Evolutionary conservation across 306 rosid species (phyloP).

Genomic region (Spatholobus suberectus): DNA sequence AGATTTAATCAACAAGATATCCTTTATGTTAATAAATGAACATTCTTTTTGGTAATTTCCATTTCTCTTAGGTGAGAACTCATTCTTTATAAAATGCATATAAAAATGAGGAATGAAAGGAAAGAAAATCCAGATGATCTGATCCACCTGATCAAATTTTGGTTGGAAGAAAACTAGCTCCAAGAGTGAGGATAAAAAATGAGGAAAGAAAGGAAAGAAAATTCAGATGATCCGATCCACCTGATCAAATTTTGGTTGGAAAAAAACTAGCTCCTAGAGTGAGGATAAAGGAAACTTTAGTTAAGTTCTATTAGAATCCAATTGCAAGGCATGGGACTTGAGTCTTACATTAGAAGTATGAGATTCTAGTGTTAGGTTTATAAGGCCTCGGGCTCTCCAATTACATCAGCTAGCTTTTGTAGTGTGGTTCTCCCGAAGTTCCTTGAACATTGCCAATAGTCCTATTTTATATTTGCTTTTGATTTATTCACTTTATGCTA

Average conservation of each 20-base stretch:
- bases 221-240: not conserved
- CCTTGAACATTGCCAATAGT: no score
- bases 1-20: conserved; percentile 80
- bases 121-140: not conserved
- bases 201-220: conserved; percentile 10
- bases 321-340: no score
- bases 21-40: conserved; percentile 53
- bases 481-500: not conserved
- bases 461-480: no score
- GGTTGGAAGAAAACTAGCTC: no score
- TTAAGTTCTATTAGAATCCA: no score
- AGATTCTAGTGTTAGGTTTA: no score
- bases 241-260: not conserved
- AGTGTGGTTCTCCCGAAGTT: no score
- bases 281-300: not conserved
- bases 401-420: no score
- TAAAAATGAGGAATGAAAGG: conserved; percentile 14
- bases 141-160: not conserved
- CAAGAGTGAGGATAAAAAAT: no score
- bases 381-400: no score
- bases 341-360: no score
- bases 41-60: not conserved
- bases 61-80: not conserved
- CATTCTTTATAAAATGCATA: conserved; percentile 5
- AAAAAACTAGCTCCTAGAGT: not conserved